Base-by-base conservation (phyloP, 2,329 filamentous ascomycete species). In the Xylaria sp. region DNA sequence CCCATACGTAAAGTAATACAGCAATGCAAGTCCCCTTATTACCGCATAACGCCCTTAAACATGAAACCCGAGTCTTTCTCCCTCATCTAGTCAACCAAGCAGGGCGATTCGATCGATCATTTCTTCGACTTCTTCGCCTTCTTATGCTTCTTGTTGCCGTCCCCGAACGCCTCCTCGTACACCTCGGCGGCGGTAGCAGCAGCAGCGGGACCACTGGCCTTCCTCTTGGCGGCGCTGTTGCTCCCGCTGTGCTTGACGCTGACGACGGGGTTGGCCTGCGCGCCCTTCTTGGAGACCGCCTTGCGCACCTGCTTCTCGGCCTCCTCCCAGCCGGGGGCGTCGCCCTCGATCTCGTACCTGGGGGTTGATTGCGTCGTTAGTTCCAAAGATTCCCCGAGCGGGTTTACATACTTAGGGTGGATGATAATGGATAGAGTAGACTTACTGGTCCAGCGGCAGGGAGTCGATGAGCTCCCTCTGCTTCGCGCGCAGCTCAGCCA, bases 381-480 rank as follows among this genome's bases (percentile, higher is more conserved):
- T n/a, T n/a, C n/a, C 17, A 42, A 40, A 41, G 22, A 21, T 41
- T 22, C 39, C 44, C 37, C 46, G 18, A 41, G 6, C 26, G 13
- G 24, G 5, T 38, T 46, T 20, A 11, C n/a, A n/a, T n/a, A n/a
- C n/a, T n/a, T n/a, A n/a, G n/a, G n/a, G n/a, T n/a, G n/a, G n/a
- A n/a, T n/a, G n/a, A n/a, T n/a, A n/a, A n/a, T n/a, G n/a, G 16
- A 42, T 29, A 21, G 29, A 26, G 22, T 19, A 48, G n/a, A 75
- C 87, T 82, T 81, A 93, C 85, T 90, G 87, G 66, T 96, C 91
- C 48, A 97, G 79, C 41, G 93, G 92, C 57, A 97, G 77, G 59
- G 92, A 89, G 76, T 97, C 90, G 66, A 97, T 96, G 61, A 97
- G 78, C 63, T 91, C 90, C 65, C 89, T 86, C 73, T 96, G 91